phyloP scores from a whole-genome alignment of 192 early-diverging fungal genomes.

The Gonapodya sp. region DNA sequence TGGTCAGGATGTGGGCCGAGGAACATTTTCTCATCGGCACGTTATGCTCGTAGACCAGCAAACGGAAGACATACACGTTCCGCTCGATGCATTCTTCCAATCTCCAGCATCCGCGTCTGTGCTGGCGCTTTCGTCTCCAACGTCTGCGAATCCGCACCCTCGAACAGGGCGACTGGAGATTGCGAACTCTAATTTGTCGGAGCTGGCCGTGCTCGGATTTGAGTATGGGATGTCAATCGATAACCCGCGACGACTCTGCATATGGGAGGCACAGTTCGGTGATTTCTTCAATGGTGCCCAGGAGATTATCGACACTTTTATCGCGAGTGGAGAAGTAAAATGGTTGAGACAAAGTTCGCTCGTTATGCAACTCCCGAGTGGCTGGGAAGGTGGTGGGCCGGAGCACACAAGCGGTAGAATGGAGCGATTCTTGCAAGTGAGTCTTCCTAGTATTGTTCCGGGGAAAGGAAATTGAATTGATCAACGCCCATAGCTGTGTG shows the following conservation, averaged over 20 bases:
- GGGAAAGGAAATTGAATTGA: slow-evolving; percentile 10
- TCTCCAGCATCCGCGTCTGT: slow-evolving; percentile 23
- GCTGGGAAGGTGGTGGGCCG: slow-evolving; percentile 91
- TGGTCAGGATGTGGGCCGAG: slow-evolving; percentile 95
- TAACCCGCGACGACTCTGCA: slow-evolving; percentile 71
- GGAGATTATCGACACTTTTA: slow-evolving; percentile 88
- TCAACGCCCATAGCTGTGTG: slow-evolving; percentile 47
- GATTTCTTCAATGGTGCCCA: slow-evolving; percentile 97
- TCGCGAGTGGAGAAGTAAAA: slow-evolving; percentile 81
- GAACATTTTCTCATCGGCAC: slow-evolving; percentile 95
- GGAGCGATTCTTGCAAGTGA: slow-evolving; percentile 86
- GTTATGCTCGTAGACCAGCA: slow-evolving; percentile 92
- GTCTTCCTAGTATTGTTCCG: not conserved
- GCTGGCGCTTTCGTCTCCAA: not conserved
- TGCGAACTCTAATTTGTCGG: slow-evolving; percentile 83
- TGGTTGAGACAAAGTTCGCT: slow-evolving; percentile 89
- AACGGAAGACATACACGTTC: slow-evolving; percentile 74
- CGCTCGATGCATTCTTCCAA: slow-evolving; percentile 39
- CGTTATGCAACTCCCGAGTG: slow-evolving; percentile 89
- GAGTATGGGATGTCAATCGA: slow-evolving; percentile 92
- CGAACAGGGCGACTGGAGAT: slow-evolving; percentile 63
- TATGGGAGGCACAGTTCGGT: slow-evolving; percentile 98
- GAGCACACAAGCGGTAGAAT: slow-evolving; percentile 88
- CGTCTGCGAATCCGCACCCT: not conserved
- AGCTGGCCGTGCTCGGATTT: slow-evolving; percentile 92